Base-by-base conservation (phyloP, 164 flowering plant species). In the Dillenia turbinata region DNA sequence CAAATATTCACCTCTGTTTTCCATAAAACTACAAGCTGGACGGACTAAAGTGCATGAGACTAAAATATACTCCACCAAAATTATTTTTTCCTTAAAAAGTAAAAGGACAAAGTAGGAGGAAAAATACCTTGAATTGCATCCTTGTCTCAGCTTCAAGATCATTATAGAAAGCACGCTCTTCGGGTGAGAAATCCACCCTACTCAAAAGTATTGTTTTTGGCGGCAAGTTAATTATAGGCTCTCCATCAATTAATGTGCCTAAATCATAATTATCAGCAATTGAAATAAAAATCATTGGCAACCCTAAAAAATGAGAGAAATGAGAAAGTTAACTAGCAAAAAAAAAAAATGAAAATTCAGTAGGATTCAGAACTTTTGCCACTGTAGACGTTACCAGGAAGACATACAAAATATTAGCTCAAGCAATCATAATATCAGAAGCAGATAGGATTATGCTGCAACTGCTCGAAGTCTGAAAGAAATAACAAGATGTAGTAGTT, bases 91-190 rank as follows among this genome's bases (percentile, higher is more conserved):
- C 6, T 33, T 33, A 6, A 33, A 33, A 33, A 33, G 40, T 33
- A 33, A 33, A 33, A 33, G 40, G 7, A 33, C 40, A 5, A 6
- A 5, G 40, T 33, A 60, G 17, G 12, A 47, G 9, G 15, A 49
- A 64, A 57, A 9, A 12, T 60, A 90, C 99, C 97, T 95, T 95
- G 67, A 95, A 95, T 65, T 83, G 88, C 56, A 79, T 68, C 45
- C 90, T 89, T 40, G 97, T 86, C 48, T 89, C 96, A 46, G 92
- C 79, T 77, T 92, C 99, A 10, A 95, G 83, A 70, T 74, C 75
- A 44, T 79, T 66, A 72, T 95, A 95, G 75, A 92, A 95, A 43
- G 69, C 71, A 11, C 97, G 81, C 75, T 95, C 97, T 71, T 88
- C 94, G 9, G 46, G 6, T 57, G 97, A 81, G 77, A 92, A 92